Conservation (phyloP, 2,329 filamentous ascomycete species). For the Colletotrichum sp. region DNA sequence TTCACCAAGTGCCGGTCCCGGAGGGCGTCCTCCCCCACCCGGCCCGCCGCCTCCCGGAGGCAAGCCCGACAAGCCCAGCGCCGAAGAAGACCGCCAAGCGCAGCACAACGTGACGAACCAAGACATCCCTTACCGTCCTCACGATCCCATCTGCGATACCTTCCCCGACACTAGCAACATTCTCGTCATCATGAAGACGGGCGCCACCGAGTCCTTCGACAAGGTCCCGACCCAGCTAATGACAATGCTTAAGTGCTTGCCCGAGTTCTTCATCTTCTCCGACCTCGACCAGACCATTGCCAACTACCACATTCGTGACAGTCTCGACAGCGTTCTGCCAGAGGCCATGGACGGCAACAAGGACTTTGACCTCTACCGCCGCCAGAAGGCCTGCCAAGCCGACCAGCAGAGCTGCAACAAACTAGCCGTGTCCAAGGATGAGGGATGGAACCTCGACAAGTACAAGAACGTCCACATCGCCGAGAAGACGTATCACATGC, state of each 20-base stretch:
- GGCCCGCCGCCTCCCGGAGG: neutral
- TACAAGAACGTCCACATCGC: slow-evolving; percentile 68
- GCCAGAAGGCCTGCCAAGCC: slow-evolving; percentile 48
- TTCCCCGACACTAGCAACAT: slow-evolving; percentile 52
- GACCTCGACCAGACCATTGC: slow-evolving; percentile 57
- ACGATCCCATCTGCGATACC: slow-evolving; percentile 36
- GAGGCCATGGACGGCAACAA: slow-evolving; percentile 46
- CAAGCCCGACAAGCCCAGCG: neutral
- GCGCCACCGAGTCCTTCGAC: slow-evolving; percentile 57
- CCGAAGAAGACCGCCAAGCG: neutral
- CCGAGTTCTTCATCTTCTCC: slow-evolving; percentile 61
- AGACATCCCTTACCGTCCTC: slow-evolving; percentile 21
- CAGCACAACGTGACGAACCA: slow-evolving; percentile 7
- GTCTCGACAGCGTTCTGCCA: slow-evolving; percentile 47
- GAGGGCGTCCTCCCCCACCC: neutral
- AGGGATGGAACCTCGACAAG: slow-evolving; percentile 62
- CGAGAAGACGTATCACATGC: slow-evolving; percentile 55
- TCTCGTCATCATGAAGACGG: slow-evolving; percentile 61
- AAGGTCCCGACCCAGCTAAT: slow-evolving; percentile 59
- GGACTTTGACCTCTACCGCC: slow-evolving; percentile 56
- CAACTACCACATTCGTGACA: slow-evolving; percentile 49
- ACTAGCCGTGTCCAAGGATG: slow-evolving; percentile 29
- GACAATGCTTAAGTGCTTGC: slow-evolving; percentile 54
- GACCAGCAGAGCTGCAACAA: slow-evolving; percentile 50
- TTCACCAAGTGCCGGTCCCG: slow-evolving; percentile 19